These are phyloP conservation scores for Microdochium trichocladiopsis DNA, from an alignment of 2,329 filamentous ascomycete genomes.

Conservation along the genomic window DNA sequence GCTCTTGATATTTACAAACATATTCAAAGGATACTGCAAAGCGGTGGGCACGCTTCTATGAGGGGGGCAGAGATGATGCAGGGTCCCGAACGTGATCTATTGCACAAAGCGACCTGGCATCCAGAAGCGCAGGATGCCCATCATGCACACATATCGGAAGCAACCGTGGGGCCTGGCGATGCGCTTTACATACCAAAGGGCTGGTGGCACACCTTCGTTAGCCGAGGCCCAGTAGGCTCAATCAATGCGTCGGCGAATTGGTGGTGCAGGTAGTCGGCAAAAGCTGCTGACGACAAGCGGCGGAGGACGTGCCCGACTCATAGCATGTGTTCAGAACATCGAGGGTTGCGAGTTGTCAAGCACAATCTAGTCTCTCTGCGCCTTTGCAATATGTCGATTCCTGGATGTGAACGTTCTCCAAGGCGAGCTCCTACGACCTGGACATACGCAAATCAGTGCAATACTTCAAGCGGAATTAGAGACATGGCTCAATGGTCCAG, in stretches of 20 bases:
- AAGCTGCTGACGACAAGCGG: too few species aligned
- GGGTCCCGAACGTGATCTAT: constrained; percentile 57
- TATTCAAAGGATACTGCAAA: constrained; percentile 34
- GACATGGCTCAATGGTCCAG: too few species aligned
- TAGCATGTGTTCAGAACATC: too few species aligned
- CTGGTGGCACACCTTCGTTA: constrained; percentile 83
- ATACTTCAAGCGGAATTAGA: too few species aligned
- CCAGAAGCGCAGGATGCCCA: constrained; percentile 14
- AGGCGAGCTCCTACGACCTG: too few species aligned
- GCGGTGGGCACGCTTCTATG: constrained; percentile 40
- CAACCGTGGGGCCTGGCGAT: constrained; percentile 56
- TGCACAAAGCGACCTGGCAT: constrained; percentile 69
- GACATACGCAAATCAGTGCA: too few species aligned
- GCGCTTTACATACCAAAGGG: constrained; percentile 72
- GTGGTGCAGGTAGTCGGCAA: constrained; percentile 61
- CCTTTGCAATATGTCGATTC: too few species aligned
- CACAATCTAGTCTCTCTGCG: too few species aligned
- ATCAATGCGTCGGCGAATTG: constrained; percentile 55
- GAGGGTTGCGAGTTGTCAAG: too few species aligned
- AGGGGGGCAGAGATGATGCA: constrained; percentile 89
- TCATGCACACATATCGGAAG: constrained; percentile 34
- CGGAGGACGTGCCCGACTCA: too few species aligned
- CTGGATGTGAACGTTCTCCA: too few species aligned
- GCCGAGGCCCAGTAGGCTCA: constrained; percentile 36
- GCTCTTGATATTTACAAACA: constrained; percentile 59